Conservation (phyloP, 2,329 filamentous ascomycete species). For the Tolypocladium nubicola region DNA sequence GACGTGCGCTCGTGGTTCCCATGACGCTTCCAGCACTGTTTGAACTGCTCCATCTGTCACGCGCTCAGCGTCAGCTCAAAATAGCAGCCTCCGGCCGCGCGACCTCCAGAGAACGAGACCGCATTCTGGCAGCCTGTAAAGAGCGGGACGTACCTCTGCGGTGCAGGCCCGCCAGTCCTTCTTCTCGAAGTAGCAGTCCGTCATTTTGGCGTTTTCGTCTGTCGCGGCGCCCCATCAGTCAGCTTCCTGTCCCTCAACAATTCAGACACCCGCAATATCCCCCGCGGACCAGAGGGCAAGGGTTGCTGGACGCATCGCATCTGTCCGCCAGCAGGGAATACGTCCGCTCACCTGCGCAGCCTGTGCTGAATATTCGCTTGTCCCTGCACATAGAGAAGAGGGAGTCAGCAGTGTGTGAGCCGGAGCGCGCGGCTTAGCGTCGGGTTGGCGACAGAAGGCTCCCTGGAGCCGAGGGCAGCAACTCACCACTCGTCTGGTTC, state of each 20-base stretch:
- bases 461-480: not conserved
- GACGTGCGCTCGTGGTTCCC: constrained; percentile 77
- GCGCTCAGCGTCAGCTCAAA: not conserved
- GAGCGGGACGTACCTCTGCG: constrained; percentile 57
- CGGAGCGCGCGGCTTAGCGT: constrained; percentile 10
- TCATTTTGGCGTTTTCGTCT: constrained; percentile 87
- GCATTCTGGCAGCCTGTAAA: not conserved
- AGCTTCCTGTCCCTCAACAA: not conserved
- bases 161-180: constrained; percentile 91
- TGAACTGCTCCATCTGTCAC: constrained; percentile 75
- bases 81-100: not conserved
- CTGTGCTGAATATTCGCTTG: constrained; percentile 94
- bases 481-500: constrained; percentile 89
- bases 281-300: not conserved
- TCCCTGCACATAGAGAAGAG: constrained; percentile 50
- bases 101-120: not conserved
- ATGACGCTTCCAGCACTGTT: constrained; percentile 82
- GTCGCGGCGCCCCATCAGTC: constrained; percentile 2
- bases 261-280: not conserved
- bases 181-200: constrained; percentile 91
- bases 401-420: constrained; percentile 2
- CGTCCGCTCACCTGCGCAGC: constrained; percentile 62
- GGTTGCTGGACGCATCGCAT: not conserved
- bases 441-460: constrained; percentile 15
- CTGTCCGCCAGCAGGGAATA: not conserved